Conservation (phyloP, 208 protist species). For the Histomonas meleagridis region DNA sequence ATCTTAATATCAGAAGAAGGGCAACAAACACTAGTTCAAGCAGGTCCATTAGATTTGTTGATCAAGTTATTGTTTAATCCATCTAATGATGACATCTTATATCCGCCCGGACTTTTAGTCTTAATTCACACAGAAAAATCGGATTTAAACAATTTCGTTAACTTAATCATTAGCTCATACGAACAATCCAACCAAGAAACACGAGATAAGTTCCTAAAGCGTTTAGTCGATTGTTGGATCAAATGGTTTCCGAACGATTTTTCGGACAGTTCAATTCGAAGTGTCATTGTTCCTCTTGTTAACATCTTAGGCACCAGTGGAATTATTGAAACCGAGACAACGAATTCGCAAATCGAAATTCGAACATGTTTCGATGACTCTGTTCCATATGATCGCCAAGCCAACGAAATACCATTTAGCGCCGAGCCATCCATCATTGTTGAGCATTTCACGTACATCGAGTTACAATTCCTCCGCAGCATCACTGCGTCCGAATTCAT, state of each 20-base stretch:
- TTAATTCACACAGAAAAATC: background rate
- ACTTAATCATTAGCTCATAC: background rate
- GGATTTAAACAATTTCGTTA: background rate
- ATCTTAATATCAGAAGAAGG: background rate
- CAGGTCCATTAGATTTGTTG: background rate
- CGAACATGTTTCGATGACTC: background rate
- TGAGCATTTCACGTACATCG: background rate
- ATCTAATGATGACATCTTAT: background rate
- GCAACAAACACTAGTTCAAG: background rate
- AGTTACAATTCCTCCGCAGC: background rate
- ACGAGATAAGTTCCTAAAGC: background rate
- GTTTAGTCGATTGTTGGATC: background rate
- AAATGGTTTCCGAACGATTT: background rate
- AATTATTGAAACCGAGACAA: too few relatives aligned
- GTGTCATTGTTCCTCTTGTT: background rate
- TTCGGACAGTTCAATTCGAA: background rate
- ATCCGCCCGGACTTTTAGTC: background rate
- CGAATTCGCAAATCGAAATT: too few relatives aligned
- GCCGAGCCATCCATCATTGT: background rate
- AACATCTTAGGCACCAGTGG: background rate
- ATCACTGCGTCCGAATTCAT: background rate
- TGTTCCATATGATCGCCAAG: background rate
- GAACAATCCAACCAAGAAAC: background rate
- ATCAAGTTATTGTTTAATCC: background rate
- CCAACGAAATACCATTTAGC: background rate